Evolutionary conservation across 768 basidiomycete genomes (phyloP), one percentile per base, ranked within the genome.

Genomic region (Sarcomyxa edulis): DNA sequence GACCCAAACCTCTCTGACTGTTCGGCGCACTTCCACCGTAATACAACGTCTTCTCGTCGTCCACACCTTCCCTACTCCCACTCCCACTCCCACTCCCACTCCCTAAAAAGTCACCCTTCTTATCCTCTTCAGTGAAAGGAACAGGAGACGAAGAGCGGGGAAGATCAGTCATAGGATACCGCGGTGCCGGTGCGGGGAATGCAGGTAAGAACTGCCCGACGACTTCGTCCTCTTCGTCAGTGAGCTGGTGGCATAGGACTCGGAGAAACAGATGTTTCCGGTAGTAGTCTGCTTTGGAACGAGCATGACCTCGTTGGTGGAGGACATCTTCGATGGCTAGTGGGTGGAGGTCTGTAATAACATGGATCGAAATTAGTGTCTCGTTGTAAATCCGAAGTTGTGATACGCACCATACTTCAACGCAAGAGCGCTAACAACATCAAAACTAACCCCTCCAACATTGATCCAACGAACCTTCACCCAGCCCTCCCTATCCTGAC

Each of bases 391-490:
- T 7, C 37, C 30, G 40, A 32, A 10, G 14, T 30, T 11, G 27
- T 3, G 10, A n/a, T n/a, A 56, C 71, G 32, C 42, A 81, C 82
- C 68, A 49, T 81, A 84, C 55, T 72, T 74, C 40, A 84, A 55
- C 14, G 79, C 77, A 22, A 85, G 56, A 1, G 76, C 74, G 48
- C 78, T 81, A 48, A 87, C 69, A 25, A 86, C 80, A 49, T 84
- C 82, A 81, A 82, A 86, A 46, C 74, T 72, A 44, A 74, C 49
- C 5, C 84, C 84, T 16, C 72, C 76, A 45, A 85, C 69, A 47
- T 82, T 81, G 37, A 85, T 84, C 83, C 82, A 87, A 36, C 84
- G 61, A 12, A 83, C 84, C 51, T 74, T 81, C 19, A 72, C 74
- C 80, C 79, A 83, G 3, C 71, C 58, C 44, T 78, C 74, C 39